A percentile compares a stretch with the other conserved stretches of the same genome.
These are phyloP conservation scores for Podaxis sp. DNA, from an alignment of 768 basidiomycete species.

Conservation along the genomic window DNA sequence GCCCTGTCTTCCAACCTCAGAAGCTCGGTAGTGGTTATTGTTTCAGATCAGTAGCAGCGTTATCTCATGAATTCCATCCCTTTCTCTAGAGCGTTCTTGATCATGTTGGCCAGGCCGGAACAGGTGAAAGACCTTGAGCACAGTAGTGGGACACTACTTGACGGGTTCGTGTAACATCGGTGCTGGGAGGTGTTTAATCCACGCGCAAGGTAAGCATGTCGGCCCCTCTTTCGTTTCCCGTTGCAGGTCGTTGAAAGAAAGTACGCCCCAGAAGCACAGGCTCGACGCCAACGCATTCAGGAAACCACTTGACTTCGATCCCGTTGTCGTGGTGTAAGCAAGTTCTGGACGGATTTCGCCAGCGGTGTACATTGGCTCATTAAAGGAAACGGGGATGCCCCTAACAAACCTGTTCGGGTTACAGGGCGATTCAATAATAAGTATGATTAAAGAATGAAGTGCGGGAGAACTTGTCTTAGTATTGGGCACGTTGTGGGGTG, in stretches of 20 bases:
- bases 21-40: not conserved
- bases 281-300: conserved; percentile 60
- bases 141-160: conserved; percentile 65
- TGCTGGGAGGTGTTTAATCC: conserved; percentile 56
- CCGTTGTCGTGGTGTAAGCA: conserved; percentile 88
- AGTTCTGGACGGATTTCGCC: conserved; percentile 58
- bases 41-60: conserved; percentile 85
- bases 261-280: conserved; percentile 27
- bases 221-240: not conserved
- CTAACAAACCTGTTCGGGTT: conserved; percentile 4
- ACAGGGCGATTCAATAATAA: conserved; percentile 69
- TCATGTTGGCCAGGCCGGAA: conserved; percentile 84
- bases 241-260: not conserved
- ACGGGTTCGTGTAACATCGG: conserved; percentile 85
- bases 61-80: conserved; percentile 86
- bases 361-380: conserved; percentile 39
- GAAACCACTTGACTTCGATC: conserved; percentile 86
- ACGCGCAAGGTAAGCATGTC: conserved; percentile 70
- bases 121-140: conserved; percentile 81
- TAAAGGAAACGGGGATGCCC: not conserved
- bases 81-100: conserved; percentile 85
- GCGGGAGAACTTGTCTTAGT: conserved; percentile 84
- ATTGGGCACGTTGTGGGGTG: conserved; percentile 70
- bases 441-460: conserved; percentile 90
- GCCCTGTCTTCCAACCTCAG: not conserved